Percentiles rank a stretch among this genome's conserved stretches.
Evolutionary conservation across 208 protist species (phyloP).

Genomic region (Tritrichomonas musculus): DNA sequence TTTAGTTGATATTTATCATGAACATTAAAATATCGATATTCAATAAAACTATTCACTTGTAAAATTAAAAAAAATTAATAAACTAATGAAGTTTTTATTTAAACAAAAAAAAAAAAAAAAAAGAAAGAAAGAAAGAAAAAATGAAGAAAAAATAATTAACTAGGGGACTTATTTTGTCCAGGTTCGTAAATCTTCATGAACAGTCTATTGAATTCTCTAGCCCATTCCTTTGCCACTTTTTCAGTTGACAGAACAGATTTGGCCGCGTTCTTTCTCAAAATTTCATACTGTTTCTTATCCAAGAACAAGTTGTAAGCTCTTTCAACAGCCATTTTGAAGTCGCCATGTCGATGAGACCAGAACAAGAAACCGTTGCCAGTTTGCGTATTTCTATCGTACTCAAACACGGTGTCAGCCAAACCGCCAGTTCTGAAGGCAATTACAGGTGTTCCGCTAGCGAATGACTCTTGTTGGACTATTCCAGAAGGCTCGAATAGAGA

Average conservation of each 20-base stretch:
- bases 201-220: conserved; percentile 11
- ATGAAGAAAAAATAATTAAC: too few relatives aligned
- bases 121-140: too few relatives aligned
- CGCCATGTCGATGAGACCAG: conserved; percentile 5
- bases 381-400: not conserved
- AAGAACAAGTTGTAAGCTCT: not conserved
- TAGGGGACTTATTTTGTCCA: too few relatives aligned
- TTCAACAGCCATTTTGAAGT: conserved; percentile 1
- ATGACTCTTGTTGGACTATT: conserved; percentile 8
- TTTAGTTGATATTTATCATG: too few relatives aligned
- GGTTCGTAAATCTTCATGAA: not conserved
- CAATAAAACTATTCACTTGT: too few relatives aligned
- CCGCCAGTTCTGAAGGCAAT: conserved; percentile 32
- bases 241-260: not conserved
- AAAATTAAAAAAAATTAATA: too few relatives aligned
- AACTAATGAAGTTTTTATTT: too few relatives aligned
- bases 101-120: too few relatives aligned
- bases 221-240: not conserved
- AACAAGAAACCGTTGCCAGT: conserved; percentile 17
- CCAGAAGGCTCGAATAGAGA: conserved; percentile 17
- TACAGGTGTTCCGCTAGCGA: not conserved
- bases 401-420: conserved; percentile 12
- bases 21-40: too few relatives aligned
- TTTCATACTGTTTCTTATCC: not conserved
- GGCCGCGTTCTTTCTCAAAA: conserved; percentile 12